Evolutionary conservation across 78 protist species (phyloP).

Genomic region (Cyanophora paradoxa): DNA sequence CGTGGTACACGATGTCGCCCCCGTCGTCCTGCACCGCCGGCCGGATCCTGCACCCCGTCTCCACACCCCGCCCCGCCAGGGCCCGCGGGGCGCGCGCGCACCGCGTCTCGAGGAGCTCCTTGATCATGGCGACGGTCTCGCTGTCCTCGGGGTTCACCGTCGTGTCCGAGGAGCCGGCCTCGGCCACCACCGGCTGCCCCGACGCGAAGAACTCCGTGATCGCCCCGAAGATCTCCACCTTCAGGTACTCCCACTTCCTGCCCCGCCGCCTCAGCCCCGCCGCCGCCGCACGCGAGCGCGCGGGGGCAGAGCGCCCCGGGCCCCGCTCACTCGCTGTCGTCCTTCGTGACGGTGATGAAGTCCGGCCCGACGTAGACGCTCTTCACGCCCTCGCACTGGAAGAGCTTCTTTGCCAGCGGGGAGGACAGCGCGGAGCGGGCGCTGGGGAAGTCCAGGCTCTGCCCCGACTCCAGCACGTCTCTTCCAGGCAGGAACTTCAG

Average conservation of each 20-base stretch:
- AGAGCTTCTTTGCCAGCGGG: conserved; percentile 66
- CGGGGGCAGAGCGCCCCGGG: no score
- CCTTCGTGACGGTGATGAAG: conserved; percentile 70
- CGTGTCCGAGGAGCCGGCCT: not conserved
- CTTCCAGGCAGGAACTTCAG: conserved; percentile 60
- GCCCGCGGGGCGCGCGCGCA: no score
- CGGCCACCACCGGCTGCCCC: conserved; percentile 45
- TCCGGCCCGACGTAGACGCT: conserved; percentile 58
- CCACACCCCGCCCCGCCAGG: no score
- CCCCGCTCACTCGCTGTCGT: no score
- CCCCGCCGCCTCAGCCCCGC: no score
- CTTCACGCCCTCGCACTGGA: conserved; percentile 58
- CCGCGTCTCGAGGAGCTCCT: conserved; percentile 74
- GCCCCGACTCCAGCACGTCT: conserved; percentile 23
- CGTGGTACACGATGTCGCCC: conserved; percentile 71
- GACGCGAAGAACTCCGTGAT: conserved; percentile 44
- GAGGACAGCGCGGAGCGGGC: conserved; percentile 37
- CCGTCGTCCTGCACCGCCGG: conserved; percentile 81
- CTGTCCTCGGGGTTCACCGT: conserved; percentile 25
- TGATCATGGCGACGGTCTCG: conserved; percentile 65
- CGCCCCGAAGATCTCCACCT: conserved; percentile 50
- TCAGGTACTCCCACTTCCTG: conserved; percentile 54
- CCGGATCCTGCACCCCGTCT: no score
- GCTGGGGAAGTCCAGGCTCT: not conserved
- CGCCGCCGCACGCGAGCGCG: no score